These are phyloP conservation scores for Corylus avellana DNA, from an alignment of 306 rosid species.

Conservation along the genomic window DNA sequence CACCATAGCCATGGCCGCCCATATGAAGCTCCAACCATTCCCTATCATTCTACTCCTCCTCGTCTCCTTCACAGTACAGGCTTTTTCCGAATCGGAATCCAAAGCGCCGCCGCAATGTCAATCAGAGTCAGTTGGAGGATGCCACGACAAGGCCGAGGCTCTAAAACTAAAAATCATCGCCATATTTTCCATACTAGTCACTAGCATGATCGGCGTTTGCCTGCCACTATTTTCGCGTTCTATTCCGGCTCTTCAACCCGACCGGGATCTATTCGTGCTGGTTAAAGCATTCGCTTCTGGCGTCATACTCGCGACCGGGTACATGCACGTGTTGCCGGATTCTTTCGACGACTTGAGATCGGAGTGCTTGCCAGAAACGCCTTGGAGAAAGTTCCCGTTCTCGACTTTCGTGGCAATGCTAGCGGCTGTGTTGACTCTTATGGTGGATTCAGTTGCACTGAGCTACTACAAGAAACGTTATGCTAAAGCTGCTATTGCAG, in stretches of 20 bases:
- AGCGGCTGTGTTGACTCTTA: conserved; percentile 51
- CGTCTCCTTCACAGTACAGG: not conserved
- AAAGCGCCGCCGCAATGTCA: conserved; percentile 8
- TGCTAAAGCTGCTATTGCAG: not conserved
- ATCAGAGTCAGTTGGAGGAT: not conserved
- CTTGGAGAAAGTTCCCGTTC: conserved; percentile 65
- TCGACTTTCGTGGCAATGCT: conserved; percentile 66
- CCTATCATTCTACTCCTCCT: conserved; percentile 8
- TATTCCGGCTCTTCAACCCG: conserved; percentile 48
- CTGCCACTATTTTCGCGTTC: conserved; percentile 41
- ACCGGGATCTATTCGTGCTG: conserved; percentile 36
- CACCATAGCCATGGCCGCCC: conserved; percentile 16
- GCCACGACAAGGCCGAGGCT: conserved; percentile 38
- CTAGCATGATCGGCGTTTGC: conserved; percentile 53
- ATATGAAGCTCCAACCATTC: not conserved
- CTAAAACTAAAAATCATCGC: conserved; percentile 54
- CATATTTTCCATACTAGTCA: conserved; percentile 34
- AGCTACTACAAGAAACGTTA: conserved; percentile 37
- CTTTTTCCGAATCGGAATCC: not conserved
- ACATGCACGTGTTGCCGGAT: conserved; percentile 78
- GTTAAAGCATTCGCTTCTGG: conserved; percentile 68
- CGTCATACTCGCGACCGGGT: conserved; percentile 73
- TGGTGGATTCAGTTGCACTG: conserved; percentile 60
- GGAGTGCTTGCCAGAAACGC: conserved; percentile 47
- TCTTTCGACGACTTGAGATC: conserved; percentile 44